phyloP scores from a whole-genome alignment of 345 rosid species.

The Hibiscus trionum region DNA sequence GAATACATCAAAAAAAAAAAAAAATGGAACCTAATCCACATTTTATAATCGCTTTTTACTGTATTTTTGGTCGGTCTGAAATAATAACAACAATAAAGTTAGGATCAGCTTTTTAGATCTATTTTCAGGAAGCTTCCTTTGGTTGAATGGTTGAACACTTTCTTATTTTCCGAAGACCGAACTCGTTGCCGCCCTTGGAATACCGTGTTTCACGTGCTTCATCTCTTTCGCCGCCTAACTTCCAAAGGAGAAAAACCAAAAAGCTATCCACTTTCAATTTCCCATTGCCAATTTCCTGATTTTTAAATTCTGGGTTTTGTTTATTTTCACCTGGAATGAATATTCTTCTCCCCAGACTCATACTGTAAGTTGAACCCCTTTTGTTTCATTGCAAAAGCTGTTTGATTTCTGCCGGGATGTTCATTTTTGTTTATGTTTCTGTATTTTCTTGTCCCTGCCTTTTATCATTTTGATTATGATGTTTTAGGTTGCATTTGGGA shows the following conservation, averaged over 20 bases:
- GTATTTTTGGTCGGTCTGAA: too few species aligned
- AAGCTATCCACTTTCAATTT: neutral
- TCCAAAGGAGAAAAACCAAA: neutral
- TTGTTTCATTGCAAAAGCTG: neutral
- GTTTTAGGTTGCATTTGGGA: neutral
- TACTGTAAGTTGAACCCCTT: neutral
- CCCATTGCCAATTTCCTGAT: neutral
- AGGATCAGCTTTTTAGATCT: neutral
- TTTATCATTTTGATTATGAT: neutral
- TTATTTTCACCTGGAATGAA: slow-evolving; percentile 2
- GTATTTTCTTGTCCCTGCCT: neutral
- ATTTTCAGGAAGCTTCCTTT: neutral
- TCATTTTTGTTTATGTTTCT: neutral
- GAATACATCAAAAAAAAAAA: too few species aligned
- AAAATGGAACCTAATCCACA: too few species aligned
- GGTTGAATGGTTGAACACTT: neutral
- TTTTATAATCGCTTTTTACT: too few species aligned
- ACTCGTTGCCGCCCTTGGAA: neutral
- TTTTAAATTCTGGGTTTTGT: neutral
- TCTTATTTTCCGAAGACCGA: neutral
- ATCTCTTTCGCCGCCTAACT: neutral
- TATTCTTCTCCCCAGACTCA: neutral
- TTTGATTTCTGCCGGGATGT: neutral
- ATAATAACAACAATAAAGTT: too few species aligned
- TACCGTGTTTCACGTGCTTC: neutral